Base-by-base conservation (phyloP, 176 grass and related monocot genomes). In the Hsuehochloa calcarea region DNA sequence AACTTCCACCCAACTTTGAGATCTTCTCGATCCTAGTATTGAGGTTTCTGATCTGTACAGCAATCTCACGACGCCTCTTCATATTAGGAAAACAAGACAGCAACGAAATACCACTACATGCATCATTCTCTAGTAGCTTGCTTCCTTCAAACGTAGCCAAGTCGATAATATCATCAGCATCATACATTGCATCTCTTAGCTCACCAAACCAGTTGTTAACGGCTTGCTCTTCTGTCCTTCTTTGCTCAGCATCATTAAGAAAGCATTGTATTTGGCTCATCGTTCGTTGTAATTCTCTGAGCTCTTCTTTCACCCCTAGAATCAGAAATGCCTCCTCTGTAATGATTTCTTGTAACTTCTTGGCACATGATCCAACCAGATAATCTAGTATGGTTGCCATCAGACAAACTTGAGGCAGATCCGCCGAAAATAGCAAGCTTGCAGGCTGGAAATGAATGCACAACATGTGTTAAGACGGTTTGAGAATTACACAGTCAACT, bases 121-220 rank as follows among this genome's bases (percentile, higher is more conserved):
- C 19, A 10, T 20, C 9, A 20, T 85, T 62, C 11, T 23, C 19
- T 20, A 64, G 37, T 41, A 70, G 62, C 16, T 81, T 79, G 15
- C 26, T 64, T 81, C 75, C 80, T 77, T 87, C 44, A 4, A 39
- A 77, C 37, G 47, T 84, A 11, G 71, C 86, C 38, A 55, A 23
- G 26, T 92, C 91, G 5, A 89, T 25, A 0, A 92, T 83, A 62
- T 89, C 84, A 12, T 87, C 87, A 23, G 75, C 87, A 16, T 92
- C 84, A 19, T 89, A 83, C 75, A 89, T 87, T 11, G 78, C 37
- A 86, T 92, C 84, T 67, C 72, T 84, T 4, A 89, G 12, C 13
- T 89, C 66, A 45, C 38, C 58, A 51, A 87, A 50, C 90, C 87
- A 92, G n/a, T 75, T 81, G 13, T 52, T 43, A 54, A 70, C 84